phyloP scores from a whole-genome alignment of 208 protist genomes.

The Wallacemonas collosoma region DNA sequence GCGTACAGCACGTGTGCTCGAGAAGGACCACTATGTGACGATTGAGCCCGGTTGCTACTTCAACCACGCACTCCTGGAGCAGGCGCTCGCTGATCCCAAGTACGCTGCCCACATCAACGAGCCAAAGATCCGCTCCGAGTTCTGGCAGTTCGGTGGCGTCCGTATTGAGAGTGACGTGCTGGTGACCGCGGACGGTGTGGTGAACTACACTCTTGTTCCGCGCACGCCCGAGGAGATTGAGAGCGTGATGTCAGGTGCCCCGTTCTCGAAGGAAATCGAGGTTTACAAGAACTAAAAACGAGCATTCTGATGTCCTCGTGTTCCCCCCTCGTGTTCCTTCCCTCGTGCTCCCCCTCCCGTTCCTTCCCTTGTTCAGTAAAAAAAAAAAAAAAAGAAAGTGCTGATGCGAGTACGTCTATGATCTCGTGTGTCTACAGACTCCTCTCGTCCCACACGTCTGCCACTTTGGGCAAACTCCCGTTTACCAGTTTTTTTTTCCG shows the following conservation, averaged over 20 bases:
- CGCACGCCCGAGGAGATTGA: constrained; percentile 89
- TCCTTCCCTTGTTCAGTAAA: too few species aligned
- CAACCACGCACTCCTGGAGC: constrained; percentile 82
- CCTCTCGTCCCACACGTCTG: too few species aligned
- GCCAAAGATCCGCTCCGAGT: constrained; percentile 71
- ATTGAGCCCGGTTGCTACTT: constrained; percentile 97
- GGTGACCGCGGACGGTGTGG: constrained; percentile 89
- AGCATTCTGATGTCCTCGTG: too few species aligned
- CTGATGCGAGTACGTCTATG: too few species aligned
- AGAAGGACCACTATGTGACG: constrained; percentile 95
- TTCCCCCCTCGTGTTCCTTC: too few species aligned
- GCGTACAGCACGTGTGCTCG: constrained; percentile 85
- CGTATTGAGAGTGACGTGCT: constrained; percentile 98
- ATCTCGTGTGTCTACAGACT: too few species aligned
- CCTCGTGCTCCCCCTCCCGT: too few species aligned
- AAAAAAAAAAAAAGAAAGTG: too few species aligned
- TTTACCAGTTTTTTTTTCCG: too few species aligned
- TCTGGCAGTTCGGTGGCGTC: constrained; percentile 95
- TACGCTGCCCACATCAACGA: constrained; percentile 87
- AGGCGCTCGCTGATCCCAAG: constrained; percentile 70
- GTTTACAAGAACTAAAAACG: constrained; percentile 52
- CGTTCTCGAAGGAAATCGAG: constrained; percentile 64
- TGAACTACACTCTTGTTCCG: constrained; percentile 87
- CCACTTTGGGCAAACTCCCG: too few species aligned
- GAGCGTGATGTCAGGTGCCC: constrained; percentile 72